Base-by-base conservation (phyloP, 2,329 filamentous ascomycete genomes). In the Alternaria ethzedia region DNA sequence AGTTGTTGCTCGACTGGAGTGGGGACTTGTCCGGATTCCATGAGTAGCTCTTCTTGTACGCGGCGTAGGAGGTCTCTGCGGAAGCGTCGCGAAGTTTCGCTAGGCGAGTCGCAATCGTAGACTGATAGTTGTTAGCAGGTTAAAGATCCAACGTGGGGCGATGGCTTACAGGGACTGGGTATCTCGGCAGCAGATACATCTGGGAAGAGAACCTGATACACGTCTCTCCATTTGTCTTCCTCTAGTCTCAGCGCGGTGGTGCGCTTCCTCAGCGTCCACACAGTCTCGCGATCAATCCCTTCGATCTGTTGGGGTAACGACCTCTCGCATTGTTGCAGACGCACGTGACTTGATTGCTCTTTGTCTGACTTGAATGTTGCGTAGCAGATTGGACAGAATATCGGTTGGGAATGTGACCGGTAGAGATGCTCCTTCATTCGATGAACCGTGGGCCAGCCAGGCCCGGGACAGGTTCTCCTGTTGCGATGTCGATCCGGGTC, bases 351-450 rank as follows among this genome's bases (percentile, higher is more conserved):
- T 1, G 76, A 73, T 3, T 81, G 71, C 6, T 77, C 71, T 4
- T 67, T 63, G 21, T 79, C 76, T 2, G 68, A 64, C 15, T 79
- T 73, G 65, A 82, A 82, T 2, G 76, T 74, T 0, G 67, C 49
- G 23, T 78, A 80, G 63, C 81, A 83, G 20, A 80, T 75, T 13
- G 75, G 76, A 54, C 81, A 83, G 65, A 73, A 78, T 36, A 77
- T 76, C 1, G 77, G 70, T 6, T 81, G 76, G 0, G 76, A 69
- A 60, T 83, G 81, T 6, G 79, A 76, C 4, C 78, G 78, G 41
- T 82, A 81, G 0, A 83, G 64, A 56, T 82, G 81, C 41, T 81
- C 80, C 72, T 83, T 83, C 69, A 82, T 77, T 0, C 80, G 74
- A 55, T 82, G 80, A 0, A 82, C 79, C 7, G 75, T 79, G 1